Evolutionary conservation across 768 basidiomycete species (phyloP).

Genomic region (Leccinum aurantiacum): DNA sequence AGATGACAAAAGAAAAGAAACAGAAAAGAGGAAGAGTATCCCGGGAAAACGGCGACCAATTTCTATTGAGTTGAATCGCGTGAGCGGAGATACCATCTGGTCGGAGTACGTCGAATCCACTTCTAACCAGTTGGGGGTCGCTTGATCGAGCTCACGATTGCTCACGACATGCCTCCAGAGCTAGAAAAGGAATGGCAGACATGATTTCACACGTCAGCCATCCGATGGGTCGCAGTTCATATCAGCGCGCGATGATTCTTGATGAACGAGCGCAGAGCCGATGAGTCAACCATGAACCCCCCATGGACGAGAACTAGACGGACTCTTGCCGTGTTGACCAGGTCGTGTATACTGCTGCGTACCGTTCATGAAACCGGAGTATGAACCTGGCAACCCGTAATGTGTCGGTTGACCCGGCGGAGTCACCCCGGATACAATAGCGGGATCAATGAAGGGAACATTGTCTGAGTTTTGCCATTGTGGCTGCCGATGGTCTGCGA

Average conservation of each 20-base stretch:
- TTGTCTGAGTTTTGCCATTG: constrained; percentile 15
- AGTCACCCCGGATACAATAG: constrained; percentile 20
- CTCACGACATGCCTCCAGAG: constrained; percentile 2
- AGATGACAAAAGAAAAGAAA: background rate
- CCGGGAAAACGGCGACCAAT: background rate
- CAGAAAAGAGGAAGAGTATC: background rate
- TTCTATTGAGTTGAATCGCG: constrained; percentile 11
- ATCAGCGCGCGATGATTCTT: background rate
- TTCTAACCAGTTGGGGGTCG: background rate
- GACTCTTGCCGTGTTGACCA: constrained; percentile 23
- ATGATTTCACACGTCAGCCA: constrained; percentile 11
- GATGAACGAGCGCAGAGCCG: background rate
- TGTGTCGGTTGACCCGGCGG: constrained; percentile 3
- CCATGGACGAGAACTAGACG: constrained; percentile 24
- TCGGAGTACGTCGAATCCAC: background rate
- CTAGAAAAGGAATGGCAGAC: constrained; percentile 7
- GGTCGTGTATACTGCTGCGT: constrained; percentile 18
- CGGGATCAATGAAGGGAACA: constrained; percentile 22
- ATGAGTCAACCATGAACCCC: constrained; percentile 24
- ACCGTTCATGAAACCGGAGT: constrained; percentile 15
- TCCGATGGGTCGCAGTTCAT: background rate
- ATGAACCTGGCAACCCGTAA: constrained; percentile 9
- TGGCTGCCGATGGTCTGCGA: constrained; percentile 12
- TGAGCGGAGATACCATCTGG: constrained; percentile 4
- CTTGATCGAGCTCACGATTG: constrained; percentile 1